Base-by-base conservation (phyloP, 2,329 filamentous ascomycete species). In the Paradendryphiella salina region DNA sequence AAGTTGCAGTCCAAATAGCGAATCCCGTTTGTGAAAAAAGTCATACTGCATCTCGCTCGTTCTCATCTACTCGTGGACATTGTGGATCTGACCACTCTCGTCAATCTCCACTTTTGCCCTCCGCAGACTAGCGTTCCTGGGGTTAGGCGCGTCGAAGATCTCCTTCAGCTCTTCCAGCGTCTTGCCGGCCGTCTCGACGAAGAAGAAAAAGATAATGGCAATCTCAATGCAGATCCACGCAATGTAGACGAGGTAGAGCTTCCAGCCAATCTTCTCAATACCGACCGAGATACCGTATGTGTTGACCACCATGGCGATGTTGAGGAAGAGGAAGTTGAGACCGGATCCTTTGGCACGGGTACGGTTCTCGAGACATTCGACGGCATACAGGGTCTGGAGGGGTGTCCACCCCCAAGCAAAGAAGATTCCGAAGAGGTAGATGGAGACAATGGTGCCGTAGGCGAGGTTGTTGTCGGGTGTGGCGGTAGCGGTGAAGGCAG, bases 321-420 rank as follows among this genome's bases (percentile, higher is more conserved):
- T 71, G 33, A 69, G 52, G 57, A 70, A 69, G 10, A 71, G 49
- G 50, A 67, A 70, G 46, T 69, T 70, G n/a, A 65, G 50, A 18
- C 67, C 67, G 13, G 65, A 67, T 1, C 68, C 68, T 48, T 75
- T 75, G 11, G 71, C 73, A 33, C 73, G 65, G 4, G 70, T 75
- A 26, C 69, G 62, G 61, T 73, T 74, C 48, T 73, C 69, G 7
- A 75, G 63, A 47, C 66, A 70, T 26, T 75, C 73, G 14, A 73
- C 72, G 4, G 70, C 60, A 49, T 75, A 75, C 7, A 75, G 60
- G 0, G 71, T 74, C 46, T 75, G 73, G 1, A 75, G 61, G 7
- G 72, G 71, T 3, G 73, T 75, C 69, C 71, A 75, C 23, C 72
- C 73, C 68, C 70, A 74, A 4, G 69, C 66, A 40, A 74, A 75